A percentile compares a stretch with the other conserved stretches of the same genome.
Conservation (phyloP, 257 asterid genomes). For the Henckelia pumila region DNA sequence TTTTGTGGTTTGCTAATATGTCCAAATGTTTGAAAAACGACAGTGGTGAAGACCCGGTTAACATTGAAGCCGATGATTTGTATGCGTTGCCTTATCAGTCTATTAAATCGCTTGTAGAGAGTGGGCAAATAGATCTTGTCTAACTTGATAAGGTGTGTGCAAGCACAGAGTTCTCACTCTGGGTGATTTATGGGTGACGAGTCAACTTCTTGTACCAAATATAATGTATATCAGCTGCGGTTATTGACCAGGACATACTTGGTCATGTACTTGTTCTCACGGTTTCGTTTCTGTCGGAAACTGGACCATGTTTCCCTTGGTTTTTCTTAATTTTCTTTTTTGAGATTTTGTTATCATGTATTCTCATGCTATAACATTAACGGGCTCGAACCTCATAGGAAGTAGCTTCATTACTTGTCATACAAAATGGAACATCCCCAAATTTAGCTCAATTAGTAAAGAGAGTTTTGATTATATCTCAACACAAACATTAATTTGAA, state of each 20-base stretch:
- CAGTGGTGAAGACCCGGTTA: slow-evolving; percentile 75
- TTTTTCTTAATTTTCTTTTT: neutral
- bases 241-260: neutral
- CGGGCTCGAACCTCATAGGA: neutral
- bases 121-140: slow-evolving; percentile 77
- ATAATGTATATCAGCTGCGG: neutral
- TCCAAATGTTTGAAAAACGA: slow-evolving; percentile 15
- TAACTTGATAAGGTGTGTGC: slow-evolving; percentile 26
- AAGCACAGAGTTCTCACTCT: neutral
- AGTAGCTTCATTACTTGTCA: too few species aligned
- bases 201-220: neutral
- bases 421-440: too few species aligned
- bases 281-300: neutral
- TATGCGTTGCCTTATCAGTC: slow-evolving; percentile 82
- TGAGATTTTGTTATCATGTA: neutral
- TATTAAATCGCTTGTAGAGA: slow-evolving; percentile 79
- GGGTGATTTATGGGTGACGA: neutral
- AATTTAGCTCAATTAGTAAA: too few species aligned
- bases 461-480: too few species aligned
- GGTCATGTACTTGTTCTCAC: neutral
- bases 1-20: slow-evolving; percentile 21
- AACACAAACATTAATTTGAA: too few species aligned
- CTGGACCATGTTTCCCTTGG: neutral
- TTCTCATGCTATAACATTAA: too few species aligned
- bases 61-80: slow-evolving; percentile 78